Evolutionary conservation across 768 basidiomycete species (phyloP), one percentile per base, ranked within the genome.

Genomic region (Postia placenta): DNA sequence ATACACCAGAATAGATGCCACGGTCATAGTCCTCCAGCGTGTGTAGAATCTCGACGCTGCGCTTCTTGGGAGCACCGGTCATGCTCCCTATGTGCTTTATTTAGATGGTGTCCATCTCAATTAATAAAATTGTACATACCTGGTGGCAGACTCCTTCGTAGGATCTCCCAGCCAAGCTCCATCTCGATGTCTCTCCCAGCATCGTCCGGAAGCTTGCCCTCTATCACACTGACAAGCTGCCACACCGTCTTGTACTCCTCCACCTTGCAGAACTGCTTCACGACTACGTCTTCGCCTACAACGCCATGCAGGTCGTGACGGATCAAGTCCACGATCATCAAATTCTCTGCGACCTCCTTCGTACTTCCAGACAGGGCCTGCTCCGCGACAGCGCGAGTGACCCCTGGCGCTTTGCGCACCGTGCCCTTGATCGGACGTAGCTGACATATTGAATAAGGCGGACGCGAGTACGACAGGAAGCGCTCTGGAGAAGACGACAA

Each of bases 321-420:
- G 59, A 95, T 95, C 42, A 98, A 79, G 64, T 97, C 94, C 22
- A 96, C 94, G 54, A 98, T 96, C 94, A 98, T 97, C 49, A 98
- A 67, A 63, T 98, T 98, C 70, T 97, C 94, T 0, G 93, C 94
- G 1, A 94, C 81, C 65, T 98, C 94, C 64, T 98, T 98, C 37
- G 69, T 72, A 63, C 78, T 86, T 4, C 84, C 83, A 12, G 71
- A 72, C 49, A 87, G 66, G 12, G 75, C 64, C 65, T 81, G 57
- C 57, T 85, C 81, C n/a, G 84, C 84, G 42, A 80, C 75, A 47
- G 74, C 79, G 23, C 79, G 79, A 15, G 76, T 83, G 49, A 84
- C 73, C 6, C 71, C 72, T 5, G 83, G 80, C 2, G 71, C 79
- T 64, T 88, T 90, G 38, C 81, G 80, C 22, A 91, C 73, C 0